These are phyloP conservation scores for Sphaceloma murrayae DNA, from an alignment of 2,329 filamentous ascomycete species.

Conservation along the genomic window DNA sequence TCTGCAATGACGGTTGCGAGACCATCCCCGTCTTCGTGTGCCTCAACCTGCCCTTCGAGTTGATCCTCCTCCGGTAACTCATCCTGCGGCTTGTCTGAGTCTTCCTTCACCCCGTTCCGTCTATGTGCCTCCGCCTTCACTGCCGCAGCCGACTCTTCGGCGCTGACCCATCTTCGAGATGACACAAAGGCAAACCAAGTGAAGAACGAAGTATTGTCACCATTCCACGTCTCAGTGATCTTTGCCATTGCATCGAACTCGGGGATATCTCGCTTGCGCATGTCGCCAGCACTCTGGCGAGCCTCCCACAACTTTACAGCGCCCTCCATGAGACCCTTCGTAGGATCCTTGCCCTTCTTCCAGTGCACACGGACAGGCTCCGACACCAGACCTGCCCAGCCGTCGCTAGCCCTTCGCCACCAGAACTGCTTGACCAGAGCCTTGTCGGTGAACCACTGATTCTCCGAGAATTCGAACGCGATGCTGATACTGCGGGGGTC, in stretches of 20 bases:
- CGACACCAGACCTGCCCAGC: slow-evolving; percentile 69
- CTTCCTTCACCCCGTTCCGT: slow-evolving; percentile 37
- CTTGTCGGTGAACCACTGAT: slow-evolving; percentile 71
- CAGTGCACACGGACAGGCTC: slow-evolving; percentile 83
- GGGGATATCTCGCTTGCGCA: slow-evolving; percentile 38
- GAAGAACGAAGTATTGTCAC: slow-evolving; percentile 63
- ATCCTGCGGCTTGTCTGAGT: slow-evolving; percentile 32
- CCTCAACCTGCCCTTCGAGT: slow-evolving; percentile 11
- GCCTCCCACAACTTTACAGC: slow-evolving; percentile 61
- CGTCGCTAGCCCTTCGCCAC: slow-evolving; percentile 60
- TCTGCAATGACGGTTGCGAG: slow-evolving; percentile 72
- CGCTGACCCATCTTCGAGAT: slow-evolving; percentile 56
- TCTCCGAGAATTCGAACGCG: slow-evolving; percentile 68
- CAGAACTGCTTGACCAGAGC: slow-evolving; percentile 87
- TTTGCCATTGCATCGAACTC: slow-evolving; percentile 47
- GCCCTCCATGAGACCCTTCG: slow-evolving; percentile 65
- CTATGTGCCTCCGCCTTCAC: slow-evolving; percentile 51
- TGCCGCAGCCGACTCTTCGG: slow-evolving; percentile 59
- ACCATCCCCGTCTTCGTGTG: slow-evolving; percentile 14
- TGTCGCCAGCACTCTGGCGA: slow-evolving; percentile 41
- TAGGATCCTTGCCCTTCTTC: slow-evolving; percentile 70
- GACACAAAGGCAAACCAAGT: slow-evolving; percentile 70
- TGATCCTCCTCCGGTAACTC: slow-evolving; percentile 30
- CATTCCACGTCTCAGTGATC: slow-evolving; percentile 40
- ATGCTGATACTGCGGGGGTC: slow-evolving; percentile 73